phyloP scores from a whole-genome alignment of 352 stramenopile genomes.

The Pythium sp. region DNA sequence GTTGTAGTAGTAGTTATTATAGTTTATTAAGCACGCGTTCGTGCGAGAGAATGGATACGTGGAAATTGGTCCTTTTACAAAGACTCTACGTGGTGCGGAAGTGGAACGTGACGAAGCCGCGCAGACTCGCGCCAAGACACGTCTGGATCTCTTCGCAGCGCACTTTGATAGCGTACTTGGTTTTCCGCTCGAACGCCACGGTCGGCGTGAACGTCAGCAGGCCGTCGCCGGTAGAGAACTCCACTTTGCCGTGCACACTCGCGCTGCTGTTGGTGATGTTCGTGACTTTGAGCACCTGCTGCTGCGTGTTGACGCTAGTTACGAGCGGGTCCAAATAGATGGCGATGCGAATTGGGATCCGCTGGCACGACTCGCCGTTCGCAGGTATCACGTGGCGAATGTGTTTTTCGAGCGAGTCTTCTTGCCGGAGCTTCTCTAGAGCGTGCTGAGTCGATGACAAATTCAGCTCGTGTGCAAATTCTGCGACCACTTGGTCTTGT shows the following conservation, averaged over 20 bases:
- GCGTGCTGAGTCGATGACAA: conserved; percentile 18
- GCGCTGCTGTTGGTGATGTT: conserved; percentile 20
- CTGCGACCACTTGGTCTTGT: conserved; percentile 6
- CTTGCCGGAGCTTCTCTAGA: conserved; percentile 12
- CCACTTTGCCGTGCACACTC: conserved; percentile 22
- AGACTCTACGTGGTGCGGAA: conserved; percentile 17
- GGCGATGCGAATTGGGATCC: conserved; percentile 5
- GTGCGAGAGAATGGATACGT: background rate
- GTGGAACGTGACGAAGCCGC: conserved; percentile 16
- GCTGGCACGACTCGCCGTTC: conserved; percentile 18
- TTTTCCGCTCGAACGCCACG: conserved; percentile 33
- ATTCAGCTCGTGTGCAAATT: conserved; percentile 10
- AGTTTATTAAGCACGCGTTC: background rate
- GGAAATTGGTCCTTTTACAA: background rate
- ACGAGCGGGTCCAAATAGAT: conserved; percentile 28
- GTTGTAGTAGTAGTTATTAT: background rate
- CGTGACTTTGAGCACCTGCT: conserved; percentile 32
- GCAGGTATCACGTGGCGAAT: conserved; percentile 15
- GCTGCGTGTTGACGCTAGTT: conserved; percentile 23
- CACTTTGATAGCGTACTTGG: conserved; percentile 30
- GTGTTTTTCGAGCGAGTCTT: conserved; percentile 16
- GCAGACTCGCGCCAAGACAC: conserved; percentile 15
- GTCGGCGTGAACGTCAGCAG: conserved; percentile 30
- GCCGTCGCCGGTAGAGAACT: conserved; percentile 16
- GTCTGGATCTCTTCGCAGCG: conserved; percentile 29